Evolutionary conservation across 352 stramenopile species (phyloP).

Genomic region (Pythium aristosporum): DNA sequence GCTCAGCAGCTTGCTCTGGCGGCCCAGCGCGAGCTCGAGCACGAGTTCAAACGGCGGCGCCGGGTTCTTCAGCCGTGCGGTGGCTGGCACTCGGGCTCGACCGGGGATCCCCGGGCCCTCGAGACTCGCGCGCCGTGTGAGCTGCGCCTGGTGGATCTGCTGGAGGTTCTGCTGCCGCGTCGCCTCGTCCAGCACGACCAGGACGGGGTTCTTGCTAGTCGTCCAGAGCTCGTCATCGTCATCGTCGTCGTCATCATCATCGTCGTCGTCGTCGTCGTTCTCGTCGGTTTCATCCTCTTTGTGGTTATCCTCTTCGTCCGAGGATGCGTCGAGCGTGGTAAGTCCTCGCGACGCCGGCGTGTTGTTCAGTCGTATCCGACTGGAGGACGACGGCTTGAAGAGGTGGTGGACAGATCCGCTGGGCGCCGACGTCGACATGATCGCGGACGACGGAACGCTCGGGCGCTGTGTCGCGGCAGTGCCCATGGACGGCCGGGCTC

Average conservation of each 20-base stretch:
- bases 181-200: slow-evolving; percentile 15
- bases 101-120: background rate
- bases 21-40: slow-evolving; percentile 54
- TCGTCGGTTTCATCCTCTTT: slow-evolving; percentile 4
- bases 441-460: slow-evolving; percentile 1
- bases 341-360: background rate
- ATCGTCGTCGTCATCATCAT: slow-evolving; percentile 5
- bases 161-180: slow-evolving; percentile 7
- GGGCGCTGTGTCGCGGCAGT: slow-evolving; percentile 2
- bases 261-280: slow-evolving; percentile 1
- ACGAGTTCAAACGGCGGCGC: slow-evolving; percentile 32
- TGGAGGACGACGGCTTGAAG: background rate
- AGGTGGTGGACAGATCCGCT: background rate
- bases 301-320: slow-evolving; percentile 19
- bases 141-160: slow-evolving; percentile 11
- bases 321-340: slow-evolving; percentile 6
- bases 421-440: slow-evolving; percentile 5
- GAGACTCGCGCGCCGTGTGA: background rate
- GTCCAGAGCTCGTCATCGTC: slow-evolving; percentile 28
- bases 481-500: background rate
- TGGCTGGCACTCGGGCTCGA: too few relatives aligned
- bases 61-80: background rate
- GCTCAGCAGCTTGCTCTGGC: slow-evolving; percentile 46
- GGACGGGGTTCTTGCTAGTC: slow-evolving; percentile 8
- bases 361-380: slow-evolving; percentile 17